A percentile compares a stretch with the other conserved stretches of the same genome.
These are phyloP conservation scores for Cladorrhinum sp. DNA, from an alignment of 2,329 filamentous ascomycete species.

Conservation along the genomic window DNA sequence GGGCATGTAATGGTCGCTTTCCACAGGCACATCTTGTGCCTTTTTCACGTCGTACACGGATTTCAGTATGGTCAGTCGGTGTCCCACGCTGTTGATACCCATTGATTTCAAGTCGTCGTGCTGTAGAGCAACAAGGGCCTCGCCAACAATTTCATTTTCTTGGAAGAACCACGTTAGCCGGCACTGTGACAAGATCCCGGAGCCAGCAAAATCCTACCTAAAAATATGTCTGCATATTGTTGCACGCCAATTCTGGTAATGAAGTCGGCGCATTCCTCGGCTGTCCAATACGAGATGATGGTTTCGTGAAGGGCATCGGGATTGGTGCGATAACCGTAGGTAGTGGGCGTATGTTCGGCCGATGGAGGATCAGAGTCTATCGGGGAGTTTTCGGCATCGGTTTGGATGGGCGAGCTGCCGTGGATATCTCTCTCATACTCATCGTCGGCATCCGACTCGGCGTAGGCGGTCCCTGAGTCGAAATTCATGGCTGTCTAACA, in stretches of 20 bases:
- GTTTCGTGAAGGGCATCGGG: constrained; percentile 68
- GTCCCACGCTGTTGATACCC: constrained; percentile 88
- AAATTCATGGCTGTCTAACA: constrained; percentile 27
- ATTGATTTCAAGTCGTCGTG: constrained; percentile 95
- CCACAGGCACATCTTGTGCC: constrained; percentile 85
- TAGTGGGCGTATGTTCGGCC: constrained; percentile 75
- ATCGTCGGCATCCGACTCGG: constrained; percentile 78
- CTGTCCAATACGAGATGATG: constrained; percentile 75
- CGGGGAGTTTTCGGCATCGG: constrained; percentile 65
- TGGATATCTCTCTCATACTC: constrained; percentile 74
- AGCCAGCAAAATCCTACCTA: constrained; percentile 58
- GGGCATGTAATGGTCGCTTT: constrained; percentile 90
- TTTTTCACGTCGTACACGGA: constrained; percentile 95
- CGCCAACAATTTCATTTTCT: constrained; percentile 94
- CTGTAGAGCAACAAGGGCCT: constrained; percentile 81
- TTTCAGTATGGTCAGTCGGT: constrained; percentile 91
- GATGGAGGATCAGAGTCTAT: constrained; percentile 70
- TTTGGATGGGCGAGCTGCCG: constrained; percentile 62
- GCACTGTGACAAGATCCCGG: neutral
- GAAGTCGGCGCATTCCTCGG: constrained; percentile 88
- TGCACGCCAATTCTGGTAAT: constrained; percentile 73
- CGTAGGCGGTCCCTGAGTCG: constrained; percentile 60
- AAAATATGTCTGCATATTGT: constrained; percentile 78
- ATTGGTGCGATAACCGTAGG: constrained; percentile 64
- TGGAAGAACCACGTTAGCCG: constrained; percentile 14